A percentile compares a stretch with the other conserved stretches of the same genome.
phyloP scores from a whole-genome alignment of 2,329 filamentous ascomycete species.

The Trichoderma gracile region DNA sequence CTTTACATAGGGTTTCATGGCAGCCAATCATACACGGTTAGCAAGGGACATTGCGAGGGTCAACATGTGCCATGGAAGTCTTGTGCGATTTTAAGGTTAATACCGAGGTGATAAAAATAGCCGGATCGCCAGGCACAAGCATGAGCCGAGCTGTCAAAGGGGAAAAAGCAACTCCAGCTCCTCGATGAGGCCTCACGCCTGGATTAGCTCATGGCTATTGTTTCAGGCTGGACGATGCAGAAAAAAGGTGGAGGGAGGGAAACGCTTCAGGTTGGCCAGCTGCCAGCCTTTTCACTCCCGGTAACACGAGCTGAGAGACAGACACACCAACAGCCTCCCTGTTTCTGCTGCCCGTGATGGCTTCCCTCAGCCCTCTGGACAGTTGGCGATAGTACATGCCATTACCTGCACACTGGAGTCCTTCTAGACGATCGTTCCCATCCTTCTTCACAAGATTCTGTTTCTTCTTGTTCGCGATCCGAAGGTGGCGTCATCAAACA shows the following conservation, averaged over 20 bases:
- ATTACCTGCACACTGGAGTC: too few species aligned
- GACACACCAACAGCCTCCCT: not conserved
- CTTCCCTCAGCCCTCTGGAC: constrained; percentile 18
- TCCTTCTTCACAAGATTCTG: not conserved
- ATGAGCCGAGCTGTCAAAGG: not conserved
- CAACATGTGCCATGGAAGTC: not conserved
- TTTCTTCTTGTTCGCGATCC: not conserved
- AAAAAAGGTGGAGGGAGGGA: not conserved
- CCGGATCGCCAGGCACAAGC: not conserved
- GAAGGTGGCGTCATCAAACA: constrained; percentile 8
- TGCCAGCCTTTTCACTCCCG: not conserved
- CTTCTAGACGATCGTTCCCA: too few species aligned
- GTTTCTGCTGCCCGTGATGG: not conserved
- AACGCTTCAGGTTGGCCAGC: constrained; percentile 12
- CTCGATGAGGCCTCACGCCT: constrained; percentile 7
- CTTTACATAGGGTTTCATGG: not conserved
- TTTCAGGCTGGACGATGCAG: not conserved
- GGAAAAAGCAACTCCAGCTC: not conserved
- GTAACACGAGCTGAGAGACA: constrained; percentile 1
- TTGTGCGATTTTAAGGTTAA: not conserved
- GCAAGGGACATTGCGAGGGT: too few species aligned
- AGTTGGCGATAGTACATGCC: too few species aligned
- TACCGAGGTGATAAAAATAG: not conserved
- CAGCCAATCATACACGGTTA: not conserved
- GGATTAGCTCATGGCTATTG: not conserved